Evolutionary conservation across 768 basidiomycete species (phyloP).

Genomic region (Hemileccinum rubropunctum): DNA sequence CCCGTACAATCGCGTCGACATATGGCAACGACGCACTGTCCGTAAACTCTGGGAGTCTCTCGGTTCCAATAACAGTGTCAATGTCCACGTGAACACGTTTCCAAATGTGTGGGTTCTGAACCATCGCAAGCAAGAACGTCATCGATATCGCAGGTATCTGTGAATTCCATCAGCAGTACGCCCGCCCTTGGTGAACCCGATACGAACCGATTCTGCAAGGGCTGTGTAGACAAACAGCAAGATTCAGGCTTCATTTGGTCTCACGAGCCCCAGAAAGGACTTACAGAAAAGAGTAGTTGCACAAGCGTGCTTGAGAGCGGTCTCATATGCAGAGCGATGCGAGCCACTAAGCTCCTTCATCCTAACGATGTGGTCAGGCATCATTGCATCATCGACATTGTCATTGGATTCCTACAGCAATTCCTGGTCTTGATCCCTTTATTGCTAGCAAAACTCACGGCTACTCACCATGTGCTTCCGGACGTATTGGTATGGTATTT

Average conservation of each 20-base stretch:
- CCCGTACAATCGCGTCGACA: too few relatives aligned
- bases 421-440: not conserved
- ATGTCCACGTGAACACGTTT: too few relatives aligned
- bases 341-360: constrained; percentile 1
- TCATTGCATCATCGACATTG: constrained; percentile 1
- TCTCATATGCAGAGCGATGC: not conserved
- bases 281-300: constrained; percentile 4
- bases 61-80: too few relatives aligned
- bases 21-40: too few relatives aligned
- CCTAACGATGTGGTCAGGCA: constrained; percentile 7
- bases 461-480: constrained; percentile 20
- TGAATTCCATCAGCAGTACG: not conserved
- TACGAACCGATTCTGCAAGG: not conserved
- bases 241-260: not conserved
- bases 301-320: not conserved
- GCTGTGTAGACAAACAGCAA: not conserved
- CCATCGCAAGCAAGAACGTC: too few relatives aligned
- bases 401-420: too few relatives aligned
- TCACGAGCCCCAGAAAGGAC: too few relatives aligned
- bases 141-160: constrained; percentile 17
- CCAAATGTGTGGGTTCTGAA: too few relatives aligned
- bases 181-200: not conserved
- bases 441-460: not conserved
- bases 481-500: constrained; percentile 1
- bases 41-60: constrained; percentile 6